Percentiles rank a stretch among this genome's conserved stretches.
Conservation (phyloP, 495 filamentous ascomycete genomes). For the Physcia stellaris region DNA sequence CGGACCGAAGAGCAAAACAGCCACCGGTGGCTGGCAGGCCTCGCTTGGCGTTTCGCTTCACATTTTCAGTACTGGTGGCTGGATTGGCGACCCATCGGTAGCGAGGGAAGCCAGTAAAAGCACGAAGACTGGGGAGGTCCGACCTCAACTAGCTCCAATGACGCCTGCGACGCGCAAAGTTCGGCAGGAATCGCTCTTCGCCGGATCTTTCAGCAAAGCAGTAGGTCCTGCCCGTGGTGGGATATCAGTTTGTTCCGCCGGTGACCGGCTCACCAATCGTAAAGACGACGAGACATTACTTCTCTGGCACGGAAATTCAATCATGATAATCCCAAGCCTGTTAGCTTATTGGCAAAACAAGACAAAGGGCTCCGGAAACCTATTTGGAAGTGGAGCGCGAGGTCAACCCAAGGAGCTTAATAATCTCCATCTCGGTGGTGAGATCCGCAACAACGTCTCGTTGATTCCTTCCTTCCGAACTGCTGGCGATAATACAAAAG, state of each 20-base stretch:
- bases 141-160: slow-evolving; percentile 61
- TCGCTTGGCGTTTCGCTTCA: slow-evolving; percentile 37
- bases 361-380: slow-evolving; percentile 44
- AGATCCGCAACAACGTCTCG: slow-evolving; percentile 44
- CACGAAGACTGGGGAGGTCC: slow-evolving; percentile 23
- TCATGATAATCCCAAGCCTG: slow-evolving; percentile 49
- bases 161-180: slow-evolving; percentile 65
- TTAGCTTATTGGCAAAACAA: slow-evolving; percentile 54
- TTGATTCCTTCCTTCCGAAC: no score
- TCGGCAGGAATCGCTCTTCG: slow-evolving; percentile 41
- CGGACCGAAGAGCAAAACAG: slow-evolving; percentile 31
- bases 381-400: slow-evolving; percentile 23
- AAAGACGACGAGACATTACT: slow-evolving; percentile 47
- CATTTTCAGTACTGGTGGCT: slow-evolving; percentile 55
- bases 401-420: slow-evolving; percentile 20
- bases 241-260: slow-evolving; percentile 43
- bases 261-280: slow-evolving; percentile 22
- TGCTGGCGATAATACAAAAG: no score
- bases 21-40: neutral
- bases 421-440: slow-evolving; percentile 47
- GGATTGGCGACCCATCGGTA: slow-evolving; percentile 33
- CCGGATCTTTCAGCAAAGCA: slow-evolving; percentile 21
- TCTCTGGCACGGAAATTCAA: slow-evolving; percentile 51
- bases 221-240: slow-evolving; percentile 40
- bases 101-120: slow-evolving; percentile 17